phyloP scores from a whole-genome alignment of 306 rosid species.

The Quercus robur region DNA sequence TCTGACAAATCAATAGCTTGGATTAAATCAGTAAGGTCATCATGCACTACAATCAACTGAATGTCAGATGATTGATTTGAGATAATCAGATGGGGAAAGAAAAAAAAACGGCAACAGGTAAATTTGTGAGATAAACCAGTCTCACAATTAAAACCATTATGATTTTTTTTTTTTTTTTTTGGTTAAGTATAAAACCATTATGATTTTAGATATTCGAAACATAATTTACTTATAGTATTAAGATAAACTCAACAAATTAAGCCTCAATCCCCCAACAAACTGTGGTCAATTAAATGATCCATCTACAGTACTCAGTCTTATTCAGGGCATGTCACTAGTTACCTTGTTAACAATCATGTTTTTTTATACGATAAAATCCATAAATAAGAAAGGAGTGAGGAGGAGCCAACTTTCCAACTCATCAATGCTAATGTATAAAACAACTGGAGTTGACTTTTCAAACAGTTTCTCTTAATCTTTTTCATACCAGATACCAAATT shows the following conservation, averaged over 20 bases:
- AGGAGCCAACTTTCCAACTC: not conserved
- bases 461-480: not conserved
- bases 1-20: not conserved
- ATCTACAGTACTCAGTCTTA: not conserved
- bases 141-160: no score
- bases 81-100: not conserved
- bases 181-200: no score
- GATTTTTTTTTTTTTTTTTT: no score
- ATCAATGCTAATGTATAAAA: not conserved
- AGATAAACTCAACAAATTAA: no score
- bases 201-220: no score
- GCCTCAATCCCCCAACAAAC: no score
- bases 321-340: not conserved
- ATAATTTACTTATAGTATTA: no score
- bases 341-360: not conserved
- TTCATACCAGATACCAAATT: not conserved
- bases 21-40: not conserved
- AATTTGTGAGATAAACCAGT: no score
- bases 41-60: not conserved
- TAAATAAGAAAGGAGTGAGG: not conserved
- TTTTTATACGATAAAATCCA: not conserved
- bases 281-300: not conserved
- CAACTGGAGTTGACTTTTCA: not conserved
- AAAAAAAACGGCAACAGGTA: no score
- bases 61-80: not conserved